Percentiles rank a stretch among this genome's conserved stretches.
These are phyloP conservation scores for Trypanosoma lewisi DNA, from an alignment of 208 protist genomes.

Conservation along the genomic window DNA sequence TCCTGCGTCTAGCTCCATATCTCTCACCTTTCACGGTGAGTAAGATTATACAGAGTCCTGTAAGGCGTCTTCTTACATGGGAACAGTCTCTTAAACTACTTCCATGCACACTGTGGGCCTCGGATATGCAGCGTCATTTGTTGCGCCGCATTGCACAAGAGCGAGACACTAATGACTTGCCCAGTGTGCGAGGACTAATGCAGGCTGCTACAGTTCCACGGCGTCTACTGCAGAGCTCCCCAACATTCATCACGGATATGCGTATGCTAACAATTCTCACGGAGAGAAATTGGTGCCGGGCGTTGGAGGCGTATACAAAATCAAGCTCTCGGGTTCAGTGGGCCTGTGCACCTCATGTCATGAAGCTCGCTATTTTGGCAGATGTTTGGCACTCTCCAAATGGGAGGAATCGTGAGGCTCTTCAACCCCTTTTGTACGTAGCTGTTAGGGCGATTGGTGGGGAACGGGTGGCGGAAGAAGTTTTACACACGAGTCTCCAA, in stretches of 20 bases:
- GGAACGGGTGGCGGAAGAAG: constrained; percentile 38
- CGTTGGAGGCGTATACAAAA: constrained; percentile 33
- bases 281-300: constrained; percentile 47
- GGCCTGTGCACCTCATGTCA: constrained; percentile 50
- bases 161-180: constrained; percentile 15
- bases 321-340: constrained; percentile 37
- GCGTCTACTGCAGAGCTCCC: constrained; percentile 7
- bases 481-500: constrained; percentile 40
- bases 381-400: constrained; percentile 48
- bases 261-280: constrained; percentile 46
- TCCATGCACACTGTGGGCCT: constrained; percentile 54
- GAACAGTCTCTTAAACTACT: constrained; percentile 57
- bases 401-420: constrained; percentile 16
- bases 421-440: constrained; percentile 40
- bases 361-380: constrained; percentile 47
- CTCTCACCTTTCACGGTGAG: constrained; percentile 48
- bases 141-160: constrained; percentile 55
- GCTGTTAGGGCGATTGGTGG: constrained; percentile 39
- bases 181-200: constrained; percentile 1
- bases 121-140: constrained; percentile 44
- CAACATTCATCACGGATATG: constrained; percentile 25
- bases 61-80: constrained; percentile 39
- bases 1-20: constrained; percentile 45
- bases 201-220: constrained; percentile 18
- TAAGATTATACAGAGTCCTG: constrained; percentile 39